Percentiles rank a stretch among this genome's conserved stretches.
These are phyloP conservation scores for Aspergillus eucalypticola DNA, from an alignment of 2,329 filamentous ascomycete genomes.

Conservation along the genomic window DNA sequence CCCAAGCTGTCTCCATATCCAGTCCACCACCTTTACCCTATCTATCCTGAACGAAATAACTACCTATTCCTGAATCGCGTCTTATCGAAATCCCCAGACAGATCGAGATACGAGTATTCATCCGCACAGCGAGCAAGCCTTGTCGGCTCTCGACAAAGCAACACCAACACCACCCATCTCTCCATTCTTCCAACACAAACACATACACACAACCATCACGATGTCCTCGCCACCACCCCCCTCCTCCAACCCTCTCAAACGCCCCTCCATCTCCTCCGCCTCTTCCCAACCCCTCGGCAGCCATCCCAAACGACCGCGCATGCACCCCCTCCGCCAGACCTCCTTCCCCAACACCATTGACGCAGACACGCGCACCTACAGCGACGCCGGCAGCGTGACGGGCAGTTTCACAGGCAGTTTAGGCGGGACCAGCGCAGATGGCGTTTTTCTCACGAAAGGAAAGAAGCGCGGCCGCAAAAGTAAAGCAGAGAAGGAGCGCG, in stretches of 20 bases:
- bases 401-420: slow-evolving; percentile 47
- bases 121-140: background rate
- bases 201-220: slow-evolving; percentile 15
- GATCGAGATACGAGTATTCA: background rate
- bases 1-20: background rate
- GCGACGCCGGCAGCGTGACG: slow-evolving; percentile 44
- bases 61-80: background rate
- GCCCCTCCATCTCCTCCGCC: slow-evolving; percentile 43
- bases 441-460: slow-evolving; percentile 32
- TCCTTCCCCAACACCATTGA: slow-evolving; percentile 45
- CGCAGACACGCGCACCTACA: slow-evolving; percentile 25
- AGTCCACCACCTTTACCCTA: background rate
- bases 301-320: slow-evolving; percentile 36
- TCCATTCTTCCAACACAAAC: background rate
- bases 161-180: background rate
- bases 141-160: background rate
- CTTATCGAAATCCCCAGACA: too few species aligned
- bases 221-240: slow-evolving; percentile 43
- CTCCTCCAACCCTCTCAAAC: slow-evolving; percentile 41
- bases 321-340: slow-evolving; percentile 51
- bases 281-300: slow-evolving; percentile 33
- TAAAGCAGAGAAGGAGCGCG: slow-evolving; percentile 40
- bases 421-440: slow-evolving; percentile 39
- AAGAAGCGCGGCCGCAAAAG: slow-evolving; percentile 43
- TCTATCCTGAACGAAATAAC: too few species aligned